Conservation (phyloP, 257 asterid genomes). For the Penstemon newberryi region DNA sequence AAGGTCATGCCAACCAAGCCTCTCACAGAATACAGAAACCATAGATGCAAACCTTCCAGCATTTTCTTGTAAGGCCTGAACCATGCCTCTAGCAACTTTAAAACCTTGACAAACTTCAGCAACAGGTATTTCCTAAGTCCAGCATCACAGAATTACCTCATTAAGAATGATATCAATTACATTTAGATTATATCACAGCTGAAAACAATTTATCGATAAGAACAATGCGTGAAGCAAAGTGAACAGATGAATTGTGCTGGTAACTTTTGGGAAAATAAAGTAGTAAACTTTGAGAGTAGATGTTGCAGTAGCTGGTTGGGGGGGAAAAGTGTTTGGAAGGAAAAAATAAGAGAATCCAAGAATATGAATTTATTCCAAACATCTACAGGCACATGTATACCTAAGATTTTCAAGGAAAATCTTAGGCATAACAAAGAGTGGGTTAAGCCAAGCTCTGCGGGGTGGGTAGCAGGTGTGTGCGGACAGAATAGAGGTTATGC, state of each 20-base stretch:
- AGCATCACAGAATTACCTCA: slow-evolving; percentile 29
- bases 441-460: slow-evolving; percentile 12
- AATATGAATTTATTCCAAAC: too few species aligned
- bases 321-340: background rate
- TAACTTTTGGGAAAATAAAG: background rate
- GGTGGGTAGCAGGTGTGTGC: background rate
- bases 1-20: slow-evolving; percentile 98
- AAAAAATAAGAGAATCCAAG: too few species aligned
- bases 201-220: slow-evolving; percentile 12
- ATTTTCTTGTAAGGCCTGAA: slow-evolving; percentile 95
- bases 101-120: slow-evolving; percentile 81
- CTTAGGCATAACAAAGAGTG: slow-evolving; percentile 20
- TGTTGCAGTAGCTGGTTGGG: slow-evolving; percentile 5
- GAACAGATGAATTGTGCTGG: background rate
- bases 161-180: slow-evolving; percentile 17
- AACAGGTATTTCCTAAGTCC: slow-evolving; percentile 78
- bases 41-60: slow-evolving; percentile 99
- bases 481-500: slow-evolving; percentile 7
- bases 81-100: slow-evolving; percentile 98
- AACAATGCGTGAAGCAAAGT: slow-evolving; percentile 2
- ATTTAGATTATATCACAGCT: slow-evolving; percentile 14
- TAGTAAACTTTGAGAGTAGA: slow-evolving; percentile 5
- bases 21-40: slow-evolving; percentile 98
- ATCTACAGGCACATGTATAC: background rate
- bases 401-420: background rate